Percentiles rank a stretch among this genome's conserved stretches.
phyloP scores from a whole-genome alignment of 176 grass and related monocot genomes.

The Cenchrus fungigraminus region DNA sequence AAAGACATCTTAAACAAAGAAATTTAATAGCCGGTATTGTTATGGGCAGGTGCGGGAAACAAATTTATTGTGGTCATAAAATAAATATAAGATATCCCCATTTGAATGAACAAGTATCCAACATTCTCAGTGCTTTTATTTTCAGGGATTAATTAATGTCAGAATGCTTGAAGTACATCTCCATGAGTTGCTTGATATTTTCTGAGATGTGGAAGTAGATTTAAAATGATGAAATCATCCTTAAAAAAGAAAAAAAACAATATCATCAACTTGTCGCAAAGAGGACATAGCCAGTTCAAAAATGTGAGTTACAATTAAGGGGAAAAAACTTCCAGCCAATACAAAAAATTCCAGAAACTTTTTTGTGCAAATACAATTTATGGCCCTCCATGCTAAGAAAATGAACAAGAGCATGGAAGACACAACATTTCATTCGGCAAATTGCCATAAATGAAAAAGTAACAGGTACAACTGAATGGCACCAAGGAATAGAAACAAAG shows the following conservation, averaged over 20 bases:
- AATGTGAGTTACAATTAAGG: background rate
- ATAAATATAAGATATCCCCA: background rate
- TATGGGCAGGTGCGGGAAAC: constrained; percentile 8
- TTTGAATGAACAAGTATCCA: constrained; percentile 23
- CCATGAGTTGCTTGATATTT: background rate
- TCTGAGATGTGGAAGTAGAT: background rate
- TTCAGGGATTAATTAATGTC: background rate
- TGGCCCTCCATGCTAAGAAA: background rate
- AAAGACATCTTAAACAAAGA: constrained; percentile 8
- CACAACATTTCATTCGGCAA: constrained; percentile 18
- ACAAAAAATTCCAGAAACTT: background rate
- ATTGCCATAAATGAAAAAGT: constrained; percentile 1
- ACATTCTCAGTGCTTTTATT: constrained; percentile 11
- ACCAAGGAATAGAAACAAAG: background rate
- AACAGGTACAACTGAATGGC: background rate
- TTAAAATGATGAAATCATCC: background rate
- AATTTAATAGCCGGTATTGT: background rate
- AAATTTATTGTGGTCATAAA: background rate
- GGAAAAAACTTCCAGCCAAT: background rate
- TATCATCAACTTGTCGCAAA: constrained; percentile 1
- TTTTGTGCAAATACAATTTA: constrained; percentile 8
- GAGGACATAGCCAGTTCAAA: background rate
- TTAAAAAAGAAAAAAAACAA: background rate
- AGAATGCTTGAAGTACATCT: background rate
- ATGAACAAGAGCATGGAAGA: background rate